phyloP scores from a whole-genome alignment of 106 monocot species.

The Agapanthus africanus region DNA sequence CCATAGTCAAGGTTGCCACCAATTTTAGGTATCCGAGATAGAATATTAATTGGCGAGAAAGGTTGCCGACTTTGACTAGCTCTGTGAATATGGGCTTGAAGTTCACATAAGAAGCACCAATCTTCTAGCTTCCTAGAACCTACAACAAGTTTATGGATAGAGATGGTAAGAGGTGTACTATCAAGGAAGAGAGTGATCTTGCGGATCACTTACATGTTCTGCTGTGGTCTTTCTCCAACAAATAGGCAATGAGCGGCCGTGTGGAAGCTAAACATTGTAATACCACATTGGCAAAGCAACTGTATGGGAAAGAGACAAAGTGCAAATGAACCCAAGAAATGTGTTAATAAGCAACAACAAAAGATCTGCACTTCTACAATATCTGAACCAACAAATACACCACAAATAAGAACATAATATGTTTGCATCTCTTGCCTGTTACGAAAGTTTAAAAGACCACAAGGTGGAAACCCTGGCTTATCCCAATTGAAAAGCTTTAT shows the following conservation, averaged over 20 bases:
- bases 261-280: conserved; percentile 84
- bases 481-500: conserved; percentile 80
- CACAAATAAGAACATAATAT: neutral
- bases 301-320: conserved; percentile 20
- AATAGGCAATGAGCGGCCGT: conserved; percentile 76
- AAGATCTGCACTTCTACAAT: too few relatives aligned
- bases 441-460: conserved; percentile 87
- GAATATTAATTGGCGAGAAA: conserved; percentile 74
- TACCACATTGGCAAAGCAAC: conserved; percentile 96
- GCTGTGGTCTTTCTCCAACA: conserved; percentile 65
- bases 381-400: neutral
- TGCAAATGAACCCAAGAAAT: neutral
- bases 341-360: neutral
- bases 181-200: neutral
- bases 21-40: conserved; percentile 74
- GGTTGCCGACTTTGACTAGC: conserved; percentile 49
- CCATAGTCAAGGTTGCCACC: conserved; percentile 77
- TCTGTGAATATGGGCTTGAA: conserved; percentile 67
- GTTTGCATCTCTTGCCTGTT: conserved; percentile 44
- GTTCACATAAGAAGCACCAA: conserved; percentile 93
- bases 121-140: conserved; percentile 55
- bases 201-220: conserved; percentile 41
- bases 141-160: neutral
- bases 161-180: neutral
- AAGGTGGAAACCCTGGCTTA: conserved; percentile 60